Percentiles rank a stretch among this genome's conserved stretches.
These are phyloP conservation scores for Cardamine occulta DNA, from an alignment of 345 rosid genomes.

Conservation along the genomic window DNA sequence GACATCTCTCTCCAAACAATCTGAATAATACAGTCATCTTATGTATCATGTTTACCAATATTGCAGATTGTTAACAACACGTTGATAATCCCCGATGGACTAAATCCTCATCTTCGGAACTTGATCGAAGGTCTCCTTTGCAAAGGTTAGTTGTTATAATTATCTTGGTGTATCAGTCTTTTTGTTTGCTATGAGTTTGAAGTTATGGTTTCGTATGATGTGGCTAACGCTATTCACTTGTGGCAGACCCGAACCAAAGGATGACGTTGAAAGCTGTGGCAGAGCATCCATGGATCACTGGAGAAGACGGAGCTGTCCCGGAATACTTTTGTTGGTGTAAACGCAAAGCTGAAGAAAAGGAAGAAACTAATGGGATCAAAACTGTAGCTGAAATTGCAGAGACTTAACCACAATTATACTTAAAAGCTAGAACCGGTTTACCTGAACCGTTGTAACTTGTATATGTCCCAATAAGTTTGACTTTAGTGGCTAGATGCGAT, in stretches of 20 bases:
- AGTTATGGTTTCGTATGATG: background rate
- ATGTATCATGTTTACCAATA: background rate
- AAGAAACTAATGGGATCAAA: slow-evolving; percentile 3
- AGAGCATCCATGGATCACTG: slow-evolving; percentile 71
- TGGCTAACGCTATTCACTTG: background rate
- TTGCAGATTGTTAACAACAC: slow-evolving; percentile 74
- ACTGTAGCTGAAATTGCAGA: background rate
- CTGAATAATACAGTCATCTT: background rate
- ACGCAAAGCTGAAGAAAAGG: slow-evolving; percentile 41
- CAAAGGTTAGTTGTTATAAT: slow-evolving; percentile 57
- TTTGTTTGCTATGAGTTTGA: background rate
- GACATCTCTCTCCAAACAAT: background rate
- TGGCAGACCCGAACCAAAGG: slow-evolving; percentile 73
- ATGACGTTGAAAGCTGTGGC: slow-evolving; percentile 66
- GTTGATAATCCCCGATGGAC: slow-evolving; percentile 55
- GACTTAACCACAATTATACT: background rate
- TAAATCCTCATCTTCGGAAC: slow-evolving; percentile 64
- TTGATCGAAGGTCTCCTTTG: slow-evolving; percentile 82
- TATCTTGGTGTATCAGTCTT: background rate
- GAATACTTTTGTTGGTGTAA: slow-evolving; percentile 78
- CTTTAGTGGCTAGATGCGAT: background rate
- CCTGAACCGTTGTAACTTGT: background rate
- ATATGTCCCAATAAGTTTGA: background rate
- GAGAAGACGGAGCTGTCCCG: slow-evolving; percentile 62
- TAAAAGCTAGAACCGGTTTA: slow-evolving; percentile 9